These are phyloP conservation scores for Luzula sylvatica DNA, from an alignment of 176 grass and related monocot species.

Conservation along the genomic window DNA sequence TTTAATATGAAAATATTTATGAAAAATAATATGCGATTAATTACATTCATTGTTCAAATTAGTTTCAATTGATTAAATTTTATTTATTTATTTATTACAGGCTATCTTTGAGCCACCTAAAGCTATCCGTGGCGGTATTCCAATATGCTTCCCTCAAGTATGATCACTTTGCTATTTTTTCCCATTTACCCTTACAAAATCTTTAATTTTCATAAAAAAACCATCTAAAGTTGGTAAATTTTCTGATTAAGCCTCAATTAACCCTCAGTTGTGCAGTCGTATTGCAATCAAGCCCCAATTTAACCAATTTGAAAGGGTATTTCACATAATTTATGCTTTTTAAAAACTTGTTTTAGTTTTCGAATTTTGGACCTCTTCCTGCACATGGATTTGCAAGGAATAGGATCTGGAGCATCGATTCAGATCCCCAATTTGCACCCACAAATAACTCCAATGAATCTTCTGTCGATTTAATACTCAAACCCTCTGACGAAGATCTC, in stretches of 20 bases:
- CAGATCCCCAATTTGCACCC: constrained; percentile 58
- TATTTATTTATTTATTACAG: constrained; percentile 16
- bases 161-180: background rate
- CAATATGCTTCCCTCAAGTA: constrained; percentile 86
- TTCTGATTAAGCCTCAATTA: too few relatives aligned
- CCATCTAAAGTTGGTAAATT: too few relatives aligned
- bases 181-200: too few relatives aligned
- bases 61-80: too few relatives aligned
- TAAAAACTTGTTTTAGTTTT: constrained; percentile 46
- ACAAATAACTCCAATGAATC: constrained; percentile 36
- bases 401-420: constrained; percentile 48
- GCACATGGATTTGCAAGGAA: constrained; percentile 93
- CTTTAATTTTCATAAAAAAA: too few relatives aligned
- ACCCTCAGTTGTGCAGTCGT: too few relatives aligned
- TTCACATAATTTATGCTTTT: background rate
- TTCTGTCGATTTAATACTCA: constrained; percentile 65
- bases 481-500: constrained; percentile 70
- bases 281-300: too few relatives aligned
- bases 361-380: constrained; percentile 53
- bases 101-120: constrained; percentile 75
- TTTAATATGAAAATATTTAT: too few relatives aligned
- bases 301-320: too few relatives aligned
- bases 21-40: too few relatives aligned
- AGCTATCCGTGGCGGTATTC: constrained; percentile 79
- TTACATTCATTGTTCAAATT: too few relatives aligned